A percentile compares a stretch with the other conserved stretches of the same genome.
Conservation (phyloP, 2,329 filamentous ascomycete species). For the Xylariaceae sp. region DNA sequence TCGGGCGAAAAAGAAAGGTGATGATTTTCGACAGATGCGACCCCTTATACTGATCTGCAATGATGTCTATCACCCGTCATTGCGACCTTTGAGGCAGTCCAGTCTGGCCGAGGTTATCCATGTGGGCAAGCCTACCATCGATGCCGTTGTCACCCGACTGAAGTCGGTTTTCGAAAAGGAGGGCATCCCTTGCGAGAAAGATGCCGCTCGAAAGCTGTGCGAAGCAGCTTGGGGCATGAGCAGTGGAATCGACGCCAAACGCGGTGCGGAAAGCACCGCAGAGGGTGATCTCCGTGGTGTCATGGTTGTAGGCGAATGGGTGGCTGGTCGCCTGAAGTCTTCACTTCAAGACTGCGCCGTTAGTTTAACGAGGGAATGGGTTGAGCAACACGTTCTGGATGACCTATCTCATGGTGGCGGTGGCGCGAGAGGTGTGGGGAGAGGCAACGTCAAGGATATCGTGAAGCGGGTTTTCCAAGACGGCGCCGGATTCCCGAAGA, state of each 20-base stretch:
- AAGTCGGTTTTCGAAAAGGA: constrained; percentile 84
- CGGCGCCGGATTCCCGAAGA: constrained; percentile 69
- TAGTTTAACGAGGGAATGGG: constrained; percentile 66
- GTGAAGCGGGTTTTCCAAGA: constrained; percentile 74
- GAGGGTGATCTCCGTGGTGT: constrained; percentile 73
- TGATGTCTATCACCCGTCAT: constrained; percentile 86
- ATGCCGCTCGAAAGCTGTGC: constrained; percentile 79
- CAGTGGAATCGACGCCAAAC: constrained; percentile 62
- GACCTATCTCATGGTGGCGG: constrained; percentile 67
- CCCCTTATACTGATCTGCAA: constrained; percentile 95
- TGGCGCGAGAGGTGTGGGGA: constrained; percentile 64
- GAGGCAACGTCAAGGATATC: constrained; percentile 68
- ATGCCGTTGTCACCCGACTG: constrained; percentile 76
- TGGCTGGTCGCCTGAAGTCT: constrained; percentile 63
- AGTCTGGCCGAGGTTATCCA: constrained; percentile 84
- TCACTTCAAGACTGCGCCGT: constrained; percentile 38
- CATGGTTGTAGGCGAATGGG: constrained; percentile 85
- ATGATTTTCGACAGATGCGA: constrained; percentile 80
- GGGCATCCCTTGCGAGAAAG: constrained; percentile 79
- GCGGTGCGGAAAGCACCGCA: constrained; percentile 61
- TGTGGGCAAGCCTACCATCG: constrained; percentile 80
- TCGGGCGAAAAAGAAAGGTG: constrained; percentile 65
- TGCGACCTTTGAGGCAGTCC: constrained; percentile 81
- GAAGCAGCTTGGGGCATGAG: constrained; percentile 78
- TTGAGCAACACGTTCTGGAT: constrained; percentile 64